Evolutionary conservation across 768 basidiomycete genomes (phyloP).

Genomic region (Collybiopsis luxurians): DNA sequence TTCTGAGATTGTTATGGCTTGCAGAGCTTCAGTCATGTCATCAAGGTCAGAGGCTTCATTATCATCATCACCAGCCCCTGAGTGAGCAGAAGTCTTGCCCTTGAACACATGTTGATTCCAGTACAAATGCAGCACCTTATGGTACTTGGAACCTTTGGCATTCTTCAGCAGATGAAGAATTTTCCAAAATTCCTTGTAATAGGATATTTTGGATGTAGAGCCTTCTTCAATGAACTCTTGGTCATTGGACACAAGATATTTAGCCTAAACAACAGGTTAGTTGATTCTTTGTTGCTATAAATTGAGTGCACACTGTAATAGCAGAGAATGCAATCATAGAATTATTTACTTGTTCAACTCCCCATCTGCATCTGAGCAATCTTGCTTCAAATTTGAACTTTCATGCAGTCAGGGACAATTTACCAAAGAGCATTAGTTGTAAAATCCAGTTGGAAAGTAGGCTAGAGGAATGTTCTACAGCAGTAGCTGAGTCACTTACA

Average conservation of each 20-base stretch:
- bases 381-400: background rate
- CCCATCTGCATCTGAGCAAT: background rate
- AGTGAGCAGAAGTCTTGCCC: no score
- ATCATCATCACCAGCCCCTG: no score
- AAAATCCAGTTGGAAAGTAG: background rate
- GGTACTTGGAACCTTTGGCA: background rate
- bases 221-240: background rate
- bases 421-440: background rate
- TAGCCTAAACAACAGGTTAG: background rate
- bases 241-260: background rate
- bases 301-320: background rate
- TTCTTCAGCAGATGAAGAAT: background rate
- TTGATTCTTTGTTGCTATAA: background rate
- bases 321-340: background rate
- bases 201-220: background rate
- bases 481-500: background rate
- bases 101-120: background rate
- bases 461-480: background rate
- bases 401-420: background rate
- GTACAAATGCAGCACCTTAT: background rate
- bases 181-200: background rate
- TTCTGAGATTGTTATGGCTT: no score
- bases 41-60: no score
- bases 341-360: background rate
- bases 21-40: no score